Evolutionary conservation across 441 rosid genomes (phyloP).

Genomic region (Aquilaria agallochum): DNA sequence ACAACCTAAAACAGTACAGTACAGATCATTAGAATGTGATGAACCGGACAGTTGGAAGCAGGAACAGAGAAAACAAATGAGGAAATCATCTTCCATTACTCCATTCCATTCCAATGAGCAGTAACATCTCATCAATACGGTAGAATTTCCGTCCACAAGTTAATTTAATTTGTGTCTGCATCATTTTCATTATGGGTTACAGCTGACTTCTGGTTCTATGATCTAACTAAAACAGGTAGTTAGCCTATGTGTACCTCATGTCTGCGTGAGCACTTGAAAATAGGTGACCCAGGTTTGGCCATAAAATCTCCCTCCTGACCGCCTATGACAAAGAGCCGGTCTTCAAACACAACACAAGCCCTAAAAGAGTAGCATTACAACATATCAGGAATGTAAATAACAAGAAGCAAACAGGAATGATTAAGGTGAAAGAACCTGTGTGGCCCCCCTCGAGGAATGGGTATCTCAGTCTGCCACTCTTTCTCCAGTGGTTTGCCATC

Average conservation of each 20-base stretch:
- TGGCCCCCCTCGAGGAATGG: slow-evolving; percentile 96
- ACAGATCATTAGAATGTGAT: background rate
- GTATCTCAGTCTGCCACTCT: slow-evolving; percentile 60
- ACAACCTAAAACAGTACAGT: slow-evolving; percentile 45
- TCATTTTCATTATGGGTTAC: slow-evolving; percentile 5
- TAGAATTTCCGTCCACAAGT: background rate
- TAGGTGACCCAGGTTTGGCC: slow-evolving; percentile 91
- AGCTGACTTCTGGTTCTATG: background rate
- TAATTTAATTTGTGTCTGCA: background rate
- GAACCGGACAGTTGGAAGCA: background rate
- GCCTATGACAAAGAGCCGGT: slow-evolving; percentile 63
- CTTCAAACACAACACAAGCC: slow-evolving; percentile 63
- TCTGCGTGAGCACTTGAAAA: slow-evolving; percentile 88
- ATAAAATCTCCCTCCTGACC: slow-evolving; percentile 97
- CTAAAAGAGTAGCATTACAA: slow-evolving; percentile 27
- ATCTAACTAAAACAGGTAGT: background rate
- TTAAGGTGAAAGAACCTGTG: slow-evolving; percentile 46
- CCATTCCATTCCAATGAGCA: background rate
- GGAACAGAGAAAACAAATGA: background rate
- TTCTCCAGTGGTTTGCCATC: slow-evolving; percentile 67
- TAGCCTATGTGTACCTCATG: slow-evolving; percentile 44
- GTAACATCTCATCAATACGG: too few species aligned
- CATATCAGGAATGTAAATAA: background rate
- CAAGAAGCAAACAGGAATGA: background rate
- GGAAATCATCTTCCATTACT: background rate